Base-by-base conservation (phyloP, 1,284 basidiomycete species). In the Cutaneotrichosporon cavernicola region DNA sequence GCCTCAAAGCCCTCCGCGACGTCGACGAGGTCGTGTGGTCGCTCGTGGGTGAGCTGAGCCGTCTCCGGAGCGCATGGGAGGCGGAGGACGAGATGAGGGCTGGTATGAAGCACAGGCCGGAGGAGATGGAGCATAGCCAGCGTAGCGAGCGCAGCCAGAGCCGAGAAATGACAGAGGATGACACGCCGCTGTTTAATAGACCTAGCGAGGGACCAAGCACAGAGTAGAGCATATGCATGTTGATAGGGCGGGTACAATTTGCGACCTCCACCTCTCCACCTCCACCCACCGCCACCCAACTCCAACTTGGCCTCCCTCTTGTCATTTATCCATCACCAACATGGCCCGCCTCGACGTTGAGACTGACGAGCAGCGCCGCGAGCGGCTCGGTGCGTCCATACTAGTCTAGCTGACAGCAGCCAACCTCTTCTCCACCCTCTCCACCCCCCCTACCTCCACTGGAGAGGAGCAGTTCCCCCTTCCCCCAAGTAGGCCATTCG, bases 11-110 rank as follows among this genome's bases (percentile, higher is more conserved):
- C 31, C 80, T 95, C 32, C 88, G 90, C 78, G 84, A 86, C 36
- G 88, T 93, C 34, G 90, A 90, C 56, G 82, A 82, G 36, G 84
- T 86, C 13, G 83, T 92, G 14, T 86, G 86, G 74, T 82, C 84
- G 21, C 88, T 90, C 68, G 84, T 90, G 58, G 89, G 90, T 72
- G 90, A 94, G 69, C 81, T 95, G 64, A 85, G 88, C 75, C 82
- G 86, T 66, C 82, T 91, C 75, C 83, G 89, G 70, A 92, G 90
- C 69, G 82, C 85, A 18, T 81, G 76, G 77, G 72, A 73, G 62
- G 65, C 49, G 11, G 69, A 73, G 58, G 74, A 74, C 43, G 43
- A 46, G 43, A 13, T 13, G 34, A 36, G 34, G 34, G 34, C 34
- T 36, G 8, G 8, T 13, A 36, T 36, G 8, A 8, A 36, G 34